Conservation (phyloP, 257 asterid genomes). For the Solanum virginianum region DNA sequence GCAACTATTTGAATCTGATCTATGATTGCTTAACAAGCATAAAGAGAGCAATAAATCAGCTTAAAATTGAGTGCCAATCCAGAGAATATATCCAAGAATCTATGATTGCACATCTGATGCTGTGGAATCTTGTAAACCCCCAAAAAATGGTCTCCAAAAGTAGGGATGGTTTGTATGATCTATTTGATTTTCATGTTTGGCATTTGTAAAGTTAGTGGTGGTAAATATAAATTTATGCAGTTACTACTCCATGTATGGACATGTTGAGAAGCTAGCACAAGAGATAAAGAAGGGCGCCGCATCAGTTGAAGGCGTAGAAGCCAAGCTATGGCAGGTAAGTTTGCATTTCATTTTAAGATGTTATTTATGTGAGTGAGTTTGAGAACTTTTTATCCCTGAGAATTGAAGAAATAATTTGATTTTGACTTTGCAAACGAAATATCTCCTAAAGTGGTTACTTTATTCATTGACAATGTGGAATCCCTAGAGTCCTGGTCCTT, state of each 20-base stretch:
- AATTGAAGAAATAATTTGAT: neutral
- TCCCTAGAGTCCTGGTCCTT: neutral
- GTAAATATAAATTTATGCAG: neutral
- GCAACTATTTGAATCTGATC: neutral
- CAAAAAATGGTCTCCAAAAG: neutral
- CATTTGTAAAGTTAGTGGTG: neutral
- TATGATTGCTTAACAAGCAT: no score
- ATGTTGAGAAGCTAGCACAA: slow-evolving; percentile 46
- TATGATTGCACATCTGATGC: neutral
- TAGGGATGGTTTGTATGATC: neutral
- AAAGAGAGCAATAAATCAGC: no score
- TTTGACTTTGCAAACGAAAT: neutral
- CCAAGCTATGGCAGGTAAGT: slow-evolving; percentile 51
- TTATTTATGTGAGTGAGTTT: neutral
- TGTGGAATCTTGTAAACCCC: neutral
- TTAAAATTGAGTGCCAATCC: no score
- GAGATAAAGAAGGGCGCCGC: slow-evolving; percentile 62
- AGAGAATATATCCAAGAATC: no score
- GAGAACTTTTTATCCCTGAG: neutral
- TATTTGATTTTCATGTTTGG: neutral
- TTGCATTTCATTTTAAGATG: neutral
- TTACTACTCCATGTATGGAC: slow-evolving; percentile 49
- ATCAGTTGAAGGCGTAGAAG: slow-evolving; percentile 57
- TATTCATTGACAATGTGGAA: neutral
- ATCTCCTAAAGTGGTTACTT: neutral